Base-by-base conservation (phyloP, 169 alveolate species). In the Plasmodium billcollinsi region DNA sequence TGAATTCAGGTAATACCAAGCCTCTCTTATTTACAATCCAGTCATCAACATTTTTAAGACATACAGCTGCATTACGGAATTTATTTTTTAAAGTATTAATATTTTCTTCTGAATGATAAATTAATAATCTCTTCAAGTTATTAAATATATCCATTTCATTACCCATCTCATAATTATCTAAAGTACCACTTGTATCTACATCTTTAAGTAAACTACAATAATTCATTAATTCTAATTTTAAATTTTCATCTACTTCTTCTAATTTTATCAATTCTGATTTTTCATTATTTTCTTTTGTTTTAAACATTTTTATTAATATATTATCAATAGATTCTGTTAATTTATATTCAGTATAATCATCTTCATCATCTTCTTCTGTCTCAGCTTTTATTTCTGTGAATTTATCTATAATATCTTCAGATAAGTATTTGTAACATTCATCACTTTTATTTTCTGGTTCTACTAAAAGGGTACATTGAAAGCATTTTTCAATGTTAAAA, bases 401-500 rank as follows among this genome's bases (percentile, higher is more conserved):
- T 61, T 8, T 59, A 39, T 59, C 52, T 11, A 9, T 59, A 43
- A 59, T 18, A 7, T 74, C 72, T 11, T 29, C 3, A 0, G 73
- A 14, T 15, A 74, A 0, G 47, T 74, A 61, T 11, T 74, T 59
- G 63, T 20, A 73, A 15, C 73, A 61, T 18, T 39, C 52, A 43
- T 59, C 24, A 15, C 45, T 12, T 3, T 14, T 0, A 8, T 33
- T 62, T 9, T 11, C 26, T 1, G 18, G 2, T 56, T 52, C 29
- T 29, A 21, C 12, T 12, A 73, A 15, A 49, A 73, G 43, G 6
- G 86, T 2, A 6, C 88, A 74, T 6, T 56, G 61, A n/a, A 33
- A 74, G 9, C 88, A 74, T 43, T 59, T 74, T 56, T 74, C 88
- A 39, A 59, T 61, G 24, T 74, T 33, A 45, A 59, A 26, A 45